Conservation (phyloP, 805 yeast species). For the Pichia membranifaciens region DNA sequence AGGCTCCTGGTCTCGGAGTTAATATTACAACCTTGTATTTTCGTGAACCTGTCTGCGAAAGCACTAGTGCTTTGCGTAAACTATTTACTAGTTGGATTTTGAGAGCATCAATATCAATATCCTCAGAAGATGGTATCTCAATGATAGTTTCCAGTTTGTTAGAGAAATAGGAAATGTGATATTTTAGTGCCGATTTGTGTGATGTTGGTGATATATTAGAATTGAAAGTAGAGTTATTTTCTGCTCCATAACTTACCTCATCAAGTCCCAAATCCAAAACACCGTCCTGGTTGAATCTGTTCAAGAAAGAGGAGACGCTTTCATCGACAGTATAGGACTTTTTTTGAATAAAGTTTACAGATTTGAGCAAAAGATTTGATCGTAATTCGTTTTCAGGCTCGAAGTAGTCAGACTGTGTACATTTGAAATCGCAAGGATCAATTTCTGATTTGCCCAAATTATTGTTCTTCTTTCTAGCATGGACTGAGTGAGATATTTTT, state of each 20-base stretch:
- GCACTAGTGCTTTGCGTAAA: neutral
- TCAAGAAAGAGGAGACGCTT: slow-evolving; percentile 1
- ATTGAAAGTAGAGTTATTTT: neutral
- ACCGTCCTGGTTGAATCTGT: slow-evolving; percentile 3
- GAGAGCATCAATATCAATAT: no score
- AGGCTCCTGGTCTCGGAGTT: slow-evolving; percentile 9
- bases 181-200: neutral
- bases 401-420: no score
- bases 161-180: neutral
- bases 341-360: neutral
- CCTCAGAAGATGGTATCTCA: neutral
- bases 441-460: neutral
- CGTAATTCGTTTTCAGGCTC: no score
- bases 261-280: slow-evolving; percentile 4
- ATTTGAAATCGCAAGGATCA: slow-evolving; percentile 1
- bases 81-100: neutral
- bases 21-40: slow-evolving; percentile 8
- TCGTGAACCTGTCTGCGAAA: neutral
- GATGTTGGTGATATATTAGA: neutral
- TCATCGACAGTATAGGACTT: neutral
- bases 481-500: neutral
- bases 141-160: slow-evolving; percentile 2
- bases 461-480: no score
- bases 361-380: no score
- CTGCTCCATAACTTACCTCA: slow-evolving; percentile 5